Conservation (phyloP, 176 grass and related monocot species). For the Eragrostis curvula region DNA sequence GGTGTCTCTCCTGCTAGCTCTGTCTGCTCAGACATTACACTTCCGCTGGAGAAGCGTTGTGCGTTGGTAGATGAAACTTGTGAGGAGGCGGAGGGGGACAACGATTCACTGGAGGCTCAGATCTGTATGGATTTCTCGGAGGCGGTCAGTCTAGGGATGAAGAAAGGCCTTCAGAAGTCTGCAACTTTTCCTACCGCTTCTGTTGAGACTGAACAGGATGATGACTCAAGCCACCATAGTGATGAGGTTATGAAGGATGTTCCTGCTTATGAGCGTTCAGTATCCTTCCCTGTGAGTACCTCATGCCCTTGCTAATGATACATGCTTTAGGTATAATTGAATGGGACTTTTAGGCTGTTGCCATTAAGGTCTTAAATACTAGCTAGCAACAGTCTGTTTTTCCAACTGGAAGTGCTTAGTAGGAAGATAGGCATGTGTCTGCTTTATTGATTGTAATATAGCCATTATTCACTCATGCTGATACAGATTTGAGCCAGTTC, state of each 20-base stretch:
- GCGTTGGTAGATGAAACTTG: not conserved
- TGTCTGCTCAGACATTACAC: fast-evolving
- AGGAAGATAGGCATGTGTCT: not conserved
- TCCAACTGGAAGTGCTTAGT: not conserved
- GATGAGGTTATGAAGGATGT: not conserved
- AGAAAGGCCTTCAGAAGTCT: conserved; percentile 50
- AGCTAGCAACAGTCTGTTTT: not conserved
- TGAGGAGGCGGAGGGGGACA: not conserved
- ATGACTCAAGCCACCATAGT: not conserved
- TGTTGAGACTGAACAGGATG: conserved; percentile 1
- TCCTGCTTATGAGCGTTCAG: conserved; percentile 42
- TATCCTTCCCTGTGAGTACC: conserved; percentile 62
- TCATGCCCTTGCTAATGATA: not conserved
- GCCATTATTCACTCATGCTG: not conserved
- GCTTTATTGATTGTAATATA: not conserved
- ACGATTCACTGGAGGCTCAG: not conserved
- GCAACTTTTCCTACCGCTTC: conserved; percentile 38
- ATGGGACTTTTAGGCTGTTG: not conserved
- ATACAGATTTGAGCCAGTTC: not conserved
- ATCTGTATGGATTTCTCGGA: not conserved
- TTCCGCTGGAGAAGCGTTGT: not conserved
- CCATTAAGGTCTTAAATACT: not conserved
- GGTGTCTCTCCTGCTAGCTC: not conserved
- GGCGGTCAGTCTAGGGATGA: not conserved
- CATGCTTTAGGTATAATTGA: not conserved